These are phyloP conservation scores for Trichosporon sp. DNA, from an alignment of 1,284 basidiomycete species.

Conservation along the genomic window DNA sequence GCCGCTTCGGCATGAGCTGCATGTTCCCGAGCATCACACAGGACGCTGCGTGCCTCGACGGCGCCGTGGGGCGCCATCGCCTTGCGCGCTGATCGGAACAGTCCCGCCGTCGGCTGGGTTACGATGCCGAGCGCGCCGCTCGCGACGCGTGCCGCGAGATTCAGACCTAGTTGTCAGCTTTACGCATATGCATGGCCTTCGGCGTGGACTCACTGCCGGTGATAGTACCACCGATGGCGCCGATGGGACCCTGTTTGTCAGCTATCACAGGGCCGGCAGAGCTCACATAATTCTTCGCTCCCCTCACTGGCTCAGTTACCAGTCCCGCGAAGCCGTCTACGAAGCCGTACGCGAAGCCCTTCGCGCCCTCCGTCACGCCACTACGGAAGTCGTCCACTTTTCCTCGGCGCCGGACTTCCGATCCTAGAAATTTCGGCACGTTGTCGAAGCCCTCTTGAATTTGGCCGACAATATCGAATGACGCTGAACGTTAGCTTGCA, in stretches of 20 bases:
- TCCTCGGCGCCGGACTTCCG: conserved; percentile 47
- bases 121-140: conserved; percentile 30
- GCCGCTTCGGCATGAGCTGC: conserved; percentile 2
- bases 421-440: conserved; percentile 52
- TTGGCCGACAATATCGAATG: conserved; percentile 48
- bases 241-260: conserved; percentile 10
- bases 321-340: conserved; percentile 57
- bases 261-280: neutral
- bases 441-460: conserved; percentile 54
- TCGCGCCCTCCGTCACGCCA: conserved; percentile 52
- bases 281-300: conserved; percentile 51
- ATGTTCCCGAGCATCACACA: conserved; percentile 2
- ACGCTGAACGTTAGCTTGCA: conserved; percentile 5
- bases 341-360: conserved; percentile 48
- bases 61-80: neutral
- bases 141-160: conserved; percentile 51
- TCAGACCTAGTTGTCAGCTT: conserved; percentile 38
- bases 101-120: conserved; percentile 15
- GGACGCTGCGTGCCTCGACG: neutral
- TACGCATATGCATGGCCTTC: accelerated
- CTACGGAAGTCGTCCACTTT: conserved; percentile 50
- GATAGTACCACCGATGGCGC: conserved; percentile 8
- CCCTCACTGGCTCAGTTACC: conserved; percentile 53
- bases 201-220: conserved; percentile 30
- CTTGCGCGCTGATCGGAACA: conserved; percentile 10